Percentiles rank a stretch among this genome's conserved stretches.
These are phyloP conservation scores for Moelleriella libera DNA, from an alignment of 2,329 filamentous ascomycete genomes.

Conservation along the genomic window DNA sequence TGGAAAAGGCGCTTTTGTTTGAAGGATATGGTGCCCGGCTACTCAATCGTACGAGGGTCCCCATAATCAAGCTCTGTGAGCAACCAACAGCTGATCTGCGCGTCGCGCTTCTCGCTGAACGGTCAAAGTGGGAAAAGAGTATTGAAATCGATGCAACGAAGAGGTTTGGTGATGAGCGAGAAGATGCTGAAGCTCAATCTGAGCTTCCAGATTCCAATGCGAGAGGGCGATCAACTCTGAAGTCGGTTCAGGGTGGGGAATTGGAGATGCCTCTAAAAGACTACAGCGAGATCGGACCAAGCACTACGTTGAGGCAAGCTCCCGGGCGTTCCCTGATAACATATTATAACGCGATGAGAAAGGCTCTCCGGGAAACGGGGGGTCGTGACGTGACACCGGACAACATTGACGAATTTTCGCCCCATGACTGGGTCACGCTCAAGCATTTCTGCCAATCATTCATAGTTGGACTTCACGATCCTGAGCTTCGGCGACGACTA, in stretches of 20 bases:
- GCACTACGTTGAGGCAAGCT: constrained; percentile 25
- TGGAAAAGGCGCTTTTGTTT: constrained; percentile 63
- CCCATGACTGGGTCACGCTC: constrained; percentile 31
- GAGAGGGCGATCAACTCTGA: background rate
- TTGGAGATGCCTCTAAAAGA: constrained; percentile 9
- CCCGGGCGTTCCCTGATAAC: constrained; percentile 24
- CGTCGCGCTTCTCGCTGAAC: constrained; percentile 46
- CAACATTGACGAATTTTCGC: constrained; percentile 26
- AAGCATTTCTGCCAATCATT: constrained; percentile 39
- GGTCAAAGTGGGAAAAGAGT: constrained; percentile 56
- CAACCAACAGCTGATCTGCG: constrained; percentile 48
- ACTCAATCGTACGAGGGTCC: constrained; percentile 65
- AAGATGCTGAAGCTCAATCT: constrained; percentile 5
- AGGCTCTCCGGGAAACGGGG: constrained; percentile 31
- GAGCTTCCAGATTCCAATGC: constrained; percentile 4
- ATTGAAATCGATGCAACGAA: constrained; percentile 20
- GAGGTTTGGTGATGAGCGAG: constrained; percentile 20
- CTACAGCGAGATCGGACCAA: constrained; percentile 6
- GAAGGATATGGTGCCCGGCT: constrained; percentile 62
- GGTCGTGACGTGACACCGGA: constrained; percentile 35
- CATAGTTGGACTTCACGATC: constrained; percentile 36
- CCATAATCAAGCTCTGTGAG: constrained; percentile 79
- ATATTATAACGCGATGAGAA: constrained; percentile 35
- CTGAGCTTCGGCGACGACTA: constrained; percentile 29
- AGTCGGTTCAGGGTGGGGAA: background rate